Conservation (phyloP, 139 green algal genomes). For the Chloropicon primus region DNA sequence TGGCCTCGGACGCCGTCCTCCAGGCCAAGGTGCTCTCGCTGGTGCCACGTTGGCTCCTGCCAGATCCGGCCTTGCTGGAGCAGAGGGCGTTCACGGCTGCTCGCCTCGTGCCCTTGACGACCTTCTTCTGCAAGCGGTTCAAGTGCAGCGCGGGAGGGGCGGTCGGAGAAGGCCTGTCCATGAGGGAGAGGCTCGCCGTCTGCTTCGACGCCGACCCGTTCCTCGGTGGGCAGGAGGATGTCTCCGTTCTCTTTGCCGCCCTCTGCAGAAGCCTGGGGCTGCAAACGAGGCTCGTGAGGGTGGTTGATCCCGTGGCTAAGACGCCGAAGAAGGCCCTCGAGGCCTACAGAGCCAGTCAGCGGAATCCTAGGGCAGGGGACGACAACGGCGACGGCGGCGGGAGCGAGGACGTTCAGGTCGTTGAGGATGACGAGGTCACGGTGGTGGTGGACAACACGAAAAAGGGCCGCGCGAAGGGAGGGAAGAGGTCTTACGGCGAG, state of each 20-base stretch:
- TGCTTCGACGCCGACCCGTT: too few relatives aligned
- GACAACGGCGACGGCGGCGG: background rate
- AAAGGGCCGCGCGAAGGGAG: background rate
- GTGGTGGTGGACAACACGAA: background rate
- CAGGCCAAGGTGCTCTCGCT: background rate
- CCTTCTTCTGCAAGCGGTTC: background rate
- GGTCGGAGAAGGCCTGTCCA: background rate
- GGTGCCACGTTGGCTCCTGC: background rate
- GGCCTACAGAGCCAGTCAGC: background rate
- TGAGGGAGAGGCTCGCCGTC: background rate
- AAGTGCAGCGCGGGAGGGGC: background rate
- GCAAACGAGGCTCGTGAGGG: background rate
- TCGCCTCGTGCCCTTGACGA: background rate
- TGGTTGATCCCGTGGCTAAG: background rate
- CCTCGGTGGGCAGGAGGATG: too few relatives aligned
- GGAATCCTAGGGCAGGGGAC: background rate
- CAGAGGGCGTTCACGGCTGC: too few relatives aligned
- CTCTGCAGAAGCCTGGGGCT: background rate
- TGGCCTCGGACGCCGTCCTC: background rate
- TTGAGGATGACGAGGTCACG: background rate
- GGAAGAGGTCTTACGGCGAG: background rate
- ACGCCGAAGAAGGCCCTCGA: background rate
- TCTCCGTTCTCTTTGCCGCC: background rate
- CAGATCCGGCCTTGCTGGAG: too few relatives aligned
- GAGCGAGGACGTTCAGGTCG: background rate